Percentiles rank a stretch among this genome's conserved stretches.
Conservation (phyloP, 768 basidiomycete genomes). For the Pholiota molesta region DNA sequence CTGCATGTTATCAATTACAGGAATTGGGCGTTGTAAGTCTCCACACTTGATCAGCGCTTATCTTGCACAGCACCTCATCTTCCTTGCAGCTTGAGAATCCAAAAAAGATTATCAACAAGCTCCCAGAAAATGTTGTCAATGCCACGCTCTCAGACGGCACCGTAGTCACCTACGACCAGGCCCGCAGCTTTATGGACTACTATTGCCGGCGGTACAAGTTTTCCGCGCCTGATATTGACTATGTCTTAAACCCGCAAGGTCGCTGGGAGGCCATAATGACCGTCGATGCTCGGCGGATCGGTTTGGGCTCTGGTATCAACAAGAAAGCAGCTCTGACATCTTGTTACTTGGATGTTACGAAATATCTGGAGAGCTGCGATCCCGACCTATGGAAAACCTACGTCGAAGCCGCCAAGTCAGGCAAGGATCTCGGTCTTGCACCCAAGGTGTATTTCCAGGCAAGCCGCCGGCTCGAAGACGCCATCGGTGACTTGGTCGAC, state of each 20-base stretch:
- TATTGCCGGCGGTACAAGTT: conserved; percentile 85
- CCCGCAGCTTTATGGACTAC: conserved; percentile 92
- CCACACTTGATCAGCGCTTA: conserved; percentile 24
- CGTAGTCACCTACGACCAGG: conserved; percentile 66
- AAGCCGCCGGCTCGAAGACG: conserved; percentile 63
- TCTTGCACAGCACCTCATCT: conserved; percentile 1
- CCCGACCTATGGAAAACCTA: conserved; percentile 78
- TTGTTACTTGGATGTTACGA: conserved; percentile 86
- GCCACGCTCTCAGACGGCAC: conserved; percentile 62
- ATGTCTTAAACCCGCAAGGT: conserved; percentile 28
- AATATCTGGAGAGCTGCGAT: conserved; percentile 88
- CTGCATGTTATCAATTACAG: conserved; percentile 73
- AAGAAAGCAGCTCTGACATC: conserved; percentile 76
- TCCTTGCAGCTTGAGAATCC: conserved; percentile 40
- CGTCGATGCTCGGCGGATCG: conserved; percentile 80
- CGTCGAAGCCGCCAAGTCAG: conserved; percentile 58
- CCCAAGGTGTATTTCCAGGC: conserved; percentile 71
- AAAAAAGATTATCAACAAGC: conserved; percentile 28
- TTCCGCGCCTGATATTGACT: conserved; percentile 70
- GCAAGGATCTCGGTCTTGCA: conserved; percentile 71
- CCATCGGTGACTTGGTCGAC: conserved; percentile 68
- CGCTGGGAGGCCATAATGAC: conserved; percentile 77
- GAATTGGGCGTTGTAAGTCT: conserved; percentile 60
- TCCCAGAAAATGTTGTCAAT: conserved; percentile 20
- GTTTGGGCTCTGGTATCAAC: conserved; percentile 65